A percentile compares a stretch with the other conserved stretches of the same genome.
Evolutionary conservation across 108 stramenopile species (phyloP).

Genomic region (Pseudonitzschia delicatissima): DNA sequence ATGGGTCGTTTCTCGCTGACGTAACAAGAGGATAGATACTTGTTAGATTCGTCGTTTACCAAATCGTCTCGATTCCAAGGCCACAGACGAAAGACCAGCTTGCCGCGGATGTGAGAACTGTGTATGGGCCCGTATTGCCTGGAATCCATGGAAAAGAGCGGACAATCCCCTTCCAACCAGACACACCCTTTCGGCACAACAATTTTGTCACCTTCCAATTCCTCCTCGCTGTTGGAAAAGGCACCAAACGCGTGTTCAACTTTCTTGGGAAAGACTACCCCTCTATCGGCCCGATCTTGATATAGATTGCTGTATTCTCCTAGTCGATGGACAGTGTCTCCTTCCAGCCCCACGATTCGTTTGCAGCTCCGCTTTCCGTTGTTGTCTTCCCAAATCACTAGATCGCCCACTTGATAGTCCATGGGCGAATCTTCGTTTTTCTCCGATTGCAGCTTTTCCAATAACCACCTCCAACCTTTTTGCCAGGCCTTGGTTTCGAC

Average conservation of each 20-base stretch:
- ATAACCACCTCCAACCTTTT: constrained; percentile 35
- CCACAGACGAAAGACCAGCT: constrained; percentile 73
- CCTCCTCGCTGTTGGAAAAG: not conserved
- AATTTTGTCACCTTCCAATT: constrained; percentile 13
- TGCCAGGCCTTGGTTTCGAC: constrained; percentile 36
- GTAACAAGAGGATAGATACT: constrained; percentile 1
- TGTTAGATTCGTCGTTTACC: constrained; percentile 7
- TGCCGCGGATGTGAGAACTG: constrained; percentile 58
- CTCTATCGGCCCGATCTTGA: constrained; percentile 17
- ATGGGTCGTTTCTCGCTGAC: constrained; percentile 23
- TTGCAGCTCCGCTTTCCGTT: constrained; percentile 51
- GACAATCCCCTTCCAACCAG: constrained; percentile 96
- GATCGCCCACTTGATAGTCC: constrained; percentile 43
- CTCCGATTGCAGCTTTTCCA: constrained; percentile 11
- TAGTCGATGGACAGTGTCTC: constrained; percentile 46
- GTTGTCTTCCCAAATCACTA: constrained; percentile 53
- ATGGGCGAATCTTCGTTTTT: not conserved
- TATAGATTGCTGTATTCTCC: constrained; percentile 50
- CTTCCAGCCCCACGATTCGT: constrained; percentile 70
- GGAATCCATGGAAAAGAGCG: constrained; percentile 86
- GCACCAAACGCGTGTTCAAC: constrained; percentile 8
- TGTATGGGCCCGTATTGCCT: constrained; percentile 91
- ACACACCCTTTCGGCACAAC: constrained; percentile 79
- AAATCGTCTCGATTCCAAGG: constrained; percentile 40
- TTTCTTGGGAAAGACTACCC: constrained; percentile 34